Evolutionary conservation across 2,329 filamentous ascomycete genomes (phyloP), one percentile per base, ranked within the genome.

Genomic region (Rasamsonia emersonii): DNA sequence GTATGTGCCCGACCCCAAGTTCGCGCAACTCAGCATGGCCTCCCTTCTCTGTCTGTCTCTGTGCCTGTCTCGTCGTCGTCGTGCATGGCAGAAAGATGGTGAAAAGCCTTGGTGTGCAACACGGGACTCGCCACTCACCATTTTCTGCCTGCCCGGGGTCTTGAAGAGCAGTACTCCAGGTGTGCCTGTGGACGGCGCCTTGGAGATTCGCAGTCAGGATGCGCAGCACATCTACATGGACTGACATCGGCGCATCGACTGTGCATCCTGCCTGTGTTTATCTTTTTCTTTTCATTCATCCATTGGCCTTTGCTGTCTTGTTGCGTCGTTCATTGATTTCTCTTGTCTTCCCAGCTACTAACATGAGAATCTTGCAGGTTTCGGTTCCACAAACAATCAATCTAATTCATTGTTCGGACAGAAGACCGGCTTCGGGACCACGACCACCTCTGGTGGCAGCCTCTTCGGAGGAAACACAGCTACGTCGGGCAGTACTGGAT

Each of bases 381-480:
- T 62, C 41, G 59, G 59, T 38, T 13, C 53, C 33, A 53, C 43
- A 18, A 50, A 55, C 36, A 54, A 39, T 18, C 52, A 56, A 37
- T 35, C 46, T 18, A 50, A 47, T 32, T 48, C 56, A 5, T 18
- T 34, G 18, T 38, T 38, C 14, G 35, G 35, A 18, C 31, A 24
- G 18, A 38, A 31, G 8, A 24, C 30, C 10, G 35, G 31, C 14
- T 38, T 38, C 28, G 36, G 38, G 13, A 27, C 36, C 16, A 25
- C 33, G 6, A 20, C 34, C 10, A 37, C 34, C 21, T 28, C 14
- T 24, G 20, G 26, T 13, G 33, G 33, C 28, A 39, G 47, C 27
- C 42, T 60, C 13, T 63, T 63, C 43, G 59, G 59, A 25, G 54
- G 52, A 26, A 49, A 50, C 28, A 46, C 42, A 17, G 50, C 44